These are phyloP conservation scores for Oxyria digyna DNA, from an alignment of 148 eudicot species.

Conservation along the genomic window DNA sequence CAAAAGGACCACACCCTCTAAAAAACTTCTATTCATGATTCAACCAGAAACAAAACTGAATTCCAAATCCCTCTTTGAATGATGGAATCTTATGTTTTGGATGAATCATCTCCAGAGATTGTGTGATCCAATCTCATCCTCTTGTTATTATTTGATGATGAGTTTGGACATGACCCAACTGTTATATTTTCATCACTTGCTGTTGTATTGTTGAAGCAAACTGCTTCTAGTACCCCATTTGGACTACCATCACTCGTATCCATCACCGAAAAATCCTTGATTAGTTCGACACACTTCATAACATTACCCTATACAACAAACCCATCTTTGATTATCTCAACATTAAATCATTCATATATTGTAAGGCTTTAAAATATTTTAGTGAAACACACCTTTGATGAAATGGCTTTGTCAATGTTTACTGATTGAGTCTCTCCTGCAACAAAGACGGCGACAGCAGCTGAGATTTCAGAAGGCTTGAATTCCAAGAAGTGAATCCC, in stretches of 20 bases:
- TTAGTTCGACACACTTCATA: constrained; percentile 39
- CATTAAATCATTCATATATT: neutral
- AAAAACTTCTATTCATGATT: neutral
- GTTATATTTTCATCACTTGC: constrained; percentile 24
- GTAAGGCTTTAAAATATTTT: neutral
- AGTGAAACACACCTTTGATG: constrained; percentile 13
- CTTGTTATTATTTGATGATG: constrained; percentile 14
- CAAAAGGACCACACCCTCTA: neutral
- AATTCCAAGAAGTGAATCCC: constrained; percentile 78
- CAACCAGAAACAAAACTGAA: constrained; percentile 1
- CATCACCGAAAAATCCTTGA: constrained; percentile 22
- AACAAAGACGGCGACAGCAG: constrained; percentile 48
- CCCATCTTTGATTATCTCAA: neutral
- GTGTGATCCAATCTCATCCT: constrained; percentile 29
- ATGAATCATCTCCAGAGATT: constrained; percentile 5
- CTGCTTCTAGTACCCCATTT: constrained; percentile 56
- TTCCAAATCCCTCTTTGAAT: no score
- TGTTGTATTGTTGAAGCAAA: constrained; percentile 41
- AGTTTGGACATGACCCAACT: constrained; percentile 20
- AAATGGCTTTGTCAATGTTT: constrained; percentile 28
- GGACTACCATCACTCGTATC: constrained; percentile 28
- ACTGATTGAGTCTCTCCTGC: constrained; percentile 30
- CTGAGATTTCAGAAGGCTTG: constrained; percentile 66
- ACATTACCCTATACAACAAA: constrained; percentile 39
- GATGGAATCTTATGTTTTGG: neutral